Evolutionary conservation across 2,329 filamentous ascomycete species (phyloP), one percentile per base, ranked within the genome.

Genomic region (Beauveria asiatica): DNA sequence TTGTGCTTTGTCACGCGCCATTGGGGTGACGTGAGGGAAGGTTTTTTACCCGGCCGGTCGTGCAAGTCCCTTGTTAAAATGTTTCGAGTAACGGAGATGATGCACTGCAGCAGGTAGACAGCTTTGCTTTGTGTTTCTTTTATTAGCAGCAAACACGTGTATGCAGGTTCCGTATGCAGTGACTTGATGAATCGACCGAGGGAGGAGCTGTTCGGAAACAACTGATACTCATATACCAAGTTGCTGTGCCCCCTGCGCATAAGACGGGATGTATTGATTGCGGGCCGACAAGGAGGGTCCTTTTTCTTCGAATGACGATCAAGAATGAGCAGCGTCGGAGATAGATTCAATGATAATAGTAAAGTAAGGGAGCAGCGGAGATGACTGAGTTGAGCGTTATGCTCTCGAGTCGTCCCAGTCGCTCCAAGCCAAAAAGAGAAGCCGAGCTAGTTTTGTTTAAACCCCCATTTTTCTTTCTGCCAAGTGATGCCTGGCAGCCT

Each of bases 391-490:
- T 49, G 48, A 16, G 33, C 11, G 33, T 37, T 37, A 37, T 37
- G 33, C 33, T 37, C 33, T 37, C 33, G 21, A 46, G 44, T 49
- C 46, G 46, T 25, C 23, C 50, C 4, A 19, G 30, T 45, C 23
- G 41, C 11, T 8, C 41, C 53, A 37, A 46, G 41, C 41, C 53
- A n/a, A 46, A 56, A 37, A 23, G 23, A 45, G 27, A 46, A 56
- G 53, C 53, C 46, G 42, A 44, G 41, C 55, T 33, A 51, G 56
- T 58, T 51, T 44, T 13, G 46, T 44, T 44, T 44, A 23, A 33
- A 23, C 9, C 33, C 46, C 46, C 56, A 16, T 13, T 42, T 48
- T 33, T 51, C 16, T 57, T 58, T 58, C 56, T 58, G 56, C 56
- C 56, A 6, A 21, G 27, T 3, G 13, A 41, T 44, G 9, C 8